phyloP scores from a whole-genome alignment of 2,329 filamentous ascomycete species.

The Alternaria tenuissima region DNA sequence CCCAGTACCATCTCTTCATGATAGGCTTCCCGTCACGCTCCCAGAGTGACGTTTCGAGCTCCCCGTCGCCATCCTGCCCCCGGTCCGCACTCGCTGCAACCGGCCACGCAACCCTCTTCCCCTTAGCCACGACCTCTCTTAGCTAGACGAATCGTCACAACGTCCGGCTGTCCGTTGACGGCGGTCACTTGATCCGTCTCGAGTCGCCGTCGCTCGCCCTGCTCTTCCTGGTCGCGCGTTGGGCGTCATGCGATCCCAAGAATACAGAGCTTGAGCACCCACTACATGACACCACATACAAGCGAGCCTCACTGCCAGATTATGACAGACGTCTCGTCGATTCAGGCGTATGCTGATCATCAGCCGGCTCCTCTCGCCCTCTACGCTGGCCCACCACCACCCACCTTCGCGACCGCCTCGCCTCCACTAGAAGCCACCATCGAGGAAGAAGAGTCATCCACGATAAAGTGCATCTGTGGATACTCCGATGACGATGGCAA shows the following conservation, averaged over 20 bases:
- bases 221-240: conserved; percentile 43
- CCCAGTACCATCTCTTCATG: conserved; percentile 29
- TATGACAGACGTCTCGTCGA: conserved; percentile 55
- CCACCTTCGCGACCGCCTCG: conserved; percentile 48
- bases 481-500: conserved; percentile 95
- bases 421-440: conserved; percentile 54
- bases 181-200: conserved; percentile 35
- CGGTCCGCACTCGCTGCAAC: conserved; percentile 30
- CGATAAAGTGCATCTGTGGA: conserved; percentile 97
- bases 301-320: conserved; percentile 44
- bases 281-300: conserved; percentile 33
- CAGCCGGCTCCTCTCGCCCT: conserved; percentile 51
- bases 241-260: conserved; percentile 54
- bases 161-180: conserved; percentile 24
- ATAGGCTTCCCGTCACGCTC: conserved; percentile 23
- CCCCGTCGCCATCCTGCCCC: conserved; percentile 29
- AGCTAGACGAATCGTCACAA: conserved; percentile 16
- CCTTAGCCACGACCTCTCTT: conserved; percentile 23
- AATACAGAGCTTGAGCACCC: conserved; percentile 48
- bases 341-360: conserved; percentile 54
- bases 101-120: conserved; percentile 41
- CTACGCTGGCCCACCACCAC: conserved; percentile 38
- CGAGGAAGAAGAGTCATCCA: conserved; percentile 81
- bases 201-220: conserved; percentile 34
- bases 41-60: conserved; percentile 31